Percentiles rank a stretch among this genome's conserved stretches.
phyloP scores from a whole-genome alignment of 371 early-diverging fungal genomes.

The Syncephalastrum racemosum region DNA sequence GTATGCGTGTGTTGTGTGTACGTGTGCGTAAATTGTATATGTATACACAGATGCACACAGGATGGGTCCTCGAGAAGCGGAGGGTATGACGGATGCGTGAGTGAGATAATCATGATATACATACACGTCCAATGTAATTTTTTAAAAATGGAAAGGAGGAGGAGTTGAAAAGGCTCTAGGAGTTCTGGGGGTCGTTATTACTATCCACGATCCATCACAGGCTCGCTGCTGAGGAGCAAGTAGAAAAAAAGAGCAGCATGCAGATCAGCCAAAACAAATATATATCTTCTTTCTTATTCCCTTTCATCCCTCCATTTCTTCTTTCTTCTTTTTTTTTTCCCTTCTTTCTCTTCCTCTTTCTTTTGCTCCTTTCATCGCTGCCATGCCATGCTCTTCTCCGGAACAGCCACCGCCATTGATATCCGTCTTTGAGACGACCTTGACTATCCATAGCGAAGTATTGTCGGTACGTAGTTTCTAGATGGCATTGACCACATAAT shows the following conservation, averaged over 20 bases:
- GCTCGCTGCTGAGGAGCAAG: too few species aligned
- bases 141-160: too few species aligned
- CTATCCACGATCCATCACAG: too few species aligned
- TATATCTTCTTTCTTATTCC: neutral
- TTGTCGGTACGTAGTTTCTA: slow-evolving; percentile 26
- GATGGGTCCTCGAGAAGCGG: too few species aligned
- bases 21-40: too few species aligned
- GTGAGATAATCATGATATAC: too few species aligned
- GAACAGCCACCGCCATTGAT: slow-evolving; percentile 18
- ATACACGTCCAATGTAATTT: too few species aligned
- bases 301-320: neutral
- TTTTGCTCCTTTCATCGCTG: slow-evolving; percentile 6
- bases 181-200: too few species aligned
- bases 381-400: slow-evolving; percentile 16
- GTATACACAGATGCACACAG: too few species aligned
- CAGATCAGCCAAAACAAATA: slow-evolving; percentile 3
- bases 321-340: slow-evolving; percentile 4
- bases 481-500: neutral
- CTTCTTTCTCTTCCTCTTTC: slow-evolving; percentile 3
- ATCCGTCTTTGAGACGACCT: slow-evolving; percentile 42
- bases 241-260: slow-evolving; percentile 6
- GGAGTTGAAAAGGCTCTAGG: too few species aligned
- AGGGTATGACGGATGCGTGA: too few species aligned
- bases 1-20: too few species aligned
- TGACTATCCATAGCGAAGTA: slow-evolving; percentile 31